Evolutionary conservation across 164 flowering plant genomes (phyloP), one percentile per base, ranked within the genome.

Genomic region (Vitis labrusca): DNA sequence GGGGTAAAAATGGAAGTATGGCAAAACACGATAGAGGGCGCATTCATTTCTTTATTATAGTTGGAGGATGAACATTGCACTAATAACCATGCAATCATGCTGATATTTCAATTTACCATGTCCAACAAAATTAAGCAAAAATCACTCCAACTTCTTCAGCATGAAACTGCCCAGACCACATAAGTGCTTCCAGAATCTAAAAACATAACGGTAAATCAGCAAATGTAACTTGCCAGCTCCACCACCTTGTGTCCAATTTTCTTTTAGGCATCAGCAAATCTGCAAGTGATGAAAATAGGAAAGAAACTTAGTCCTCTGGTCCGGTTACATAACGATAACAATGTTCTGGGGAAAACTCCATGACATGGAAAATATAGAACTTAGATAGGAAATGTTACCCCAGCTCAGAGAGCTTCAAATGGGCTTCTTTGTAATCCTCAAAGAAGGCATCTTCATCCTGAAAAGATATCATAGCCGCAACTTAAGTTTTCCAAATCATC

Each of bases 381-480:
- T 23, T 23, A 23, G 27, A 23, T 23, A 23, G 27, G 27, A 37
- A 37, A 3, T 37, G 44, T 37, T 74, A 85, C 86, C 89, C 89
- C 9, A 87, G 73, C 74, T 85, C 91, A 64, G 89, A 87, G 63
- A 87, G 89, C 82, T 82, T 87, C 82, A 76, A 13, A 67, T 85
- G 89, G 55, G 91, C 80, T 52, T 75, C 89, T 1, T 83, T 68
- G 69, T 85, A 87, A 44, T 87, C 91, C 2, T 72, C 86, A 71
- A 87, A 85, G 84, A 88, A 88, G 0, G 89, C 89, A 81, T 88
- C 91, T 73, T 86, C 91, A 77, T 84, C 89, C 91, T 87, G 74
- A 51, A 55, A n/a, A 27, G 17, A 67, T 3, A 37, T 16, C 3
- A 65, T 23, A 12, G 3, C 8, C 44, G 30, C 27, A 1, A 29